phyloP scores from a whole-genome alignment of 2,329 filamentous ascomycete species.

The Lachnellula willkommii region DNA sequence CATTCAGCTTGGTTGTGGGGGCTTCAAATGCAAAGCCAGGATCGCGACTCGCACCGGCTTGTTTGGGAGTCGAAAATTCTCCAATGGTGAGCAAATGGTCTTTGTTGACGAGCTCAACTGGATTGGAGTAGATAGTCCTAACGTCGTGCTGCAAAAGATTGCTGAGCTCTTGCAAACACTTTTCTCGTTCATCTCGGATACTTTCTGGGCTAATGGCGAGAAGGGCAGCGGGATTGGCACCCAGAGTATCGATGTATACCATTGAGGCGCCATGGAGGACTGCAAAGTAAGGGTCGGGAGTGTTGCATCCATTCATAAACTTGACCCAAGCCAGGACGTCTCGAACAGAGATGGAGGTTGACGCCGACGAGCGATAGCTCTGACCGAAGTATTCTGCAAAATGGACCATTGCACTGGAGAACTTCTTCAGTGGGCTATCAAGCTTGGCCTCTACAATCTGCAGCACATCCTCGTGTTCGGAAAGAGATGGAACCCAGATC shows the following conservation, averaged over 20 bases:
- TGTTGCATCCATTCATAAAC: conserved; percentile 67
- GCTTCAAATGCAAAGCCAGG: conserved; percentile 74
- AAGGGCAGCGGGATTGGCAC: conserved; percentile 87
- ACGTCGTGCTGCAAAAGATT: conserved; percentile 62
- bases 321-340: conserved; percentile 91
- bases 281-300: conserved; percentile 39
- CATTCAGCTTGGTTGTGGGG: conserved; percentile 83
- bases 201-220: conserved; percentile 66
- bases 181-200: conserved; percentile 63
- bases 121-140: conserved; percentile 56
- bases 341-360: conserved; percentile 79
- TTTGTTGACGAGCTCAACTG: conserved; percentile 53
- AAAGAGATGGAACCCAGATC: conserved; percentile 92
- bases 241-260: conserved; percentile 92
- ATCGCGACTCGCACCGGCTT: conserved; percentile 44
- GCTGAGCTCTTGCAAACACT: conserved; percentile 68
- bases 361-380: conserved; percentile 69
- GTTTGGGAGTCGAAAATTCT: conserved; percentile 62
- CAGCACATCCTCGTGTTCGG: conserved; percentile 76
- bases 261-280: conserved; percentile 85
- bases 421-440: conserved; percentile 44
- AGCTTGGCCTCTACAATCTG: conserved; percentile 83
- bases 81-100: conserved; percentile 60
- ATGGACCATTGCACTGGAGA: conserved; percentile 67
- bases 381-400: conserved; percentile 93